Percentiles rank a stretch among this genome's conserved stretches.
Conservation (phyloP, 2,329 filamentous ascomycete genomes). For the Aspergillus eucalypticola region DNA sequence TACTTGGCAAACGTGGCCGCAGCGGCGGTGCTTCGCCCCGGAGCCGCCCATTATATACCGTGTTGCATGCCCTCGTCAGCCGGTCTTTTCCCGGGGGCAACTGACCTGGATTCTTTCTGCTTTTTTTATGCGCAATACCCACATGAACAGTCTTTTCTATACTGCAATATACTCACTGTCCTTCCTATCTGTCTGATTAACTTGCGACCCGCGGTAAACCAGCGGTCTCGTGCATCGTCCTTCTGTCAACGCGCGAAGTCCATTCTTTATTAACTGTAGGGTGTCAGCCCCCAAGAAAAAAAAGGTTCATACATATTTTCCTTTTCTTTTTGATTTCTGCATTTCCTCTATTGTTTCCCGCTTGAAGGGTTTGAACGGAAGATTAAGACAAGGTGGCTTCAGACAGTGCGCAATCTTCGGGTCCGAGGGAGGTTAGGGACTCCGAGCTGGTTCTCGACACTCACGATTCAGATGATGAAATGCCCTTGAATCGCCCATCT, state of each 20-base stretch:
- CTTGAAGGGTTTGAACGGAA: conserved; percentile 3
- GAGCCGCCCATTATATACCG: conserved; percentile 5
- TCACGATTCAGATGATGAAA: conserved; percentile 46
- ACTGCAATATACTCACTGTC: background rate
- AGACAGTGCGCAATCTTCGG: conserved; percentile 27
- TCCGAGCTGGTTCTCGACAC: conserved; percentile 40
- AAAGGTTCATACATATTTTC: background rate
- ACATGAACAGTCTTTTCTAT: background rate
- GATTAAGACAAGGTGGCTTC: conserved; percentile 35
- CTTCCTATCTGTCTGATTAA: background rate
- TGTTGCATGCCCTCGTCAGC: background rate
- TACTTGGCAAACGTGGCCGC: conserved; percentile 16
- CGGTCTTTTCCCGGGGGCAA: background rate
- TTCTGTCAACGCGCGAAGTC: background rate
- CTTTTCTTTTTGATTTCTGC: background rate
- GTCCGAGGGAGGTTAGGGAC: conserved; percentile 26
- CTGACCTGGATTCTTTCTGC: background rate
- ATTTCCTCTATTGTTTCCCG: background rate
- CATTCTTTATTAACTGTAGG: background rate
- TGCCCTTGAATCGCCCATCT: conserved; percentile 48
- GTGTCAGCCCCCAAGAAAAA: background rate
- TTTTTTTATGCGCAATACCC: background rate
- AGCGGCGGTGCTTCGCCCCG: conserved; percentile 4
- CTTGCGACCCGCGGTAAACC: background rate
- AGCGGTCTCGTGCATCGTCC: background rate